Conservation (phyloP, 805 yeast genomes). For the Isabelozyma rhagii region DNA sequence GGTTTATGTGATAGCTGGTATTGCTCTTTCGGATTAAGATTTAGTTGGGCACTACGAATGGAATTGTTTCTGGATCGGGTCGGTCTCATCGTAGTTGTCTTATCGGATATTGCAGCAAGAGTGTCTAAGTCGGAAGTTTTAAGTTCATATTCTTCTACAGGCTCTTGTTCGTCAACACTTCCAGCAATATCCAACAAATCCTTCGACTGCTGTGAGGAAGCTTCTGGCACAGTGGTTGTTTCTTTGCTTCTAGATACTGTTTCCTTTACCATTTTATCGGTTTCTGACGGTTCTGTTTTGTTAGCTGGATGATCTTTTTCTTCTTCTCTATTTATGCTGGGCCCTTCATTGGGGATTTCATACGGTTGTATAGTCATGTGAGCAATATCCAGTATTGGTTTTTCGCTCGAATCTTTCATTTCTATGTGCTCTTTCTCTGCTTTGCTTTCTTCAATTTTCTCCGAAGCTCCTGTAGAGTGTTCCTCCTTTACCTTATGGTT, state of each 20-base stretch:
- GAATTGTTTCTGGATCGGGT: constrained; percentile 3
- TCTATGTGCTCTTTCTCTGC: background rate
- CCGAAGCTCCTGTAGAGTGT: no score
- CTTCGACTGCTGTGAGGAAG: background rate
- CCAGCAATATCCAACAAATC: constrained; percentile 11
- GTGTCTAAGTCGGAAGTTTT: background rate
- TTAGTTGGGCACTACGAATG: constrained; percentile 3
- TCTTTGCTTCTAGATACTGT: background rate
- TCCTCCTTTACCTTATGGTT: no score
- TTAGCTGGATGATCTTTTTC: background rate
- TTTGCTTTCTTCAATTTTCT: background rate
- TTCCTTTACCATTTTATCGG: background rate
- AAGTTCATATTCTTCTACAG: constrained; percentile 17
- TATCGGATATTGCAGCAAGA: background rate
- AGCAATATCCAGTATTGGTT: background rate
- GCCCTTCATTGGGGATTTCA: background rate
- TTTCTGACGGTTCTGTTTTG: background rate
- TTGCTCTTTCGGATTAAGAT: constrained; percentile 30
- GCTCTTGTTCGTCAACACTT: constrained; percentile 4
- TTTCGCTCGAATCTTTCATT: background rate
- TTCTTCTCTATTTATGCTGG: constrained; percentile 2
- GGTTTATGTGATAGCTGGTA: constrained; percentile 42
- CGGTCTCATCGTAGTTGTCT: background rate
- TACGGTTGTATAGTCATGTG: background rate
- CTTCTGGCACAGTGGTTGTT: background rate